A percentile compares a stretch with the other conserved stretches of the same genome.
phyloP scores from a whole-genome alignment of 352 stramenopile species.

The Globisporangium takayamanum region DNA sequence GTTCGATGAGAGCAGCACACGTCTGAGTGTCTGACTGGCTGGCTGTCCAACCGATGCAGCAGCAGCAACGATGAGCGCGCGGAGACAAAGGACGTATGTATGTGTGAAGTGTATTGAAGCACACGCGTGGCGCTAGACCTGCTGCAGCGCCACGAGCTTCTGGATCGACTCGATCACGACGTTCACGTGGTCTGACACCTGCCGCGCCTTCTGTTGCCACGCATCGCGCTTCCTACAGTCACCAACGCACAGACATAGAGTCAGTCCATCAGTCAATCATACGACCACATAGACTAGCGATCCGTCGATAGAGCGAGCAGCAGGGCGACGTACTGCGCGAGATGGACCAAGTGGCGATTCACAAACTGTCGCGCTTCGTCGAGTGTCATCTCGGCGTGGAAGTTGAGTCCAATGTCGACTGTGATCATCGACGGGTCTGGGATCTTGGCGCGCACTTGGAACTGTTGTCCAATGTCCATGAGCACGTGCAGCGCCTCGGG shows the following conservation, averaged over 20 bases:
- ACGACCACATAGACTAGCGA: not conserved
- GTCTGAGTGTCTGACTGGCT: too few relatives aligned
- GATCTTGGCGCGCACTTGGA: conserved; percentile 70
- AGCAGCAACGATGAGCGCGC: too few relatives aligned
- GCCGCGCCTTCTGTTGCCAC: conserved; percentile 63
- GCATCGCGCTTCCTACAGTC: conserved; percentile 42
- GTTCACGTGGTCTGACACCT: conserved; percentile 70
- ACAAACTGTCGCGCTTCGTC: conserved; percentile 54
- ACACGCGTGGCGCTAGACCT: conserved; percentile 5
- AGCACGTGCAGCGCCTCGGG: conserved; percentile 28
- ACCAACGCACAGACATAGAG: not conserved
- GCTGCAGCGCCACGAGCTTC: conserved; percentile 61
- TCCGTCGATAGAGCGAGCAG: not conserved
- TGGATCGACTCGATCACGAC: conserved; percentile 71
- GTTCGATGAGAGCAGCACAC: too few relatives aligned
- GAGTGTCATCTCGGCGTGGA: conserved; percentile 76
- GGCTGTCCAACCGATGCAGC: too few relatives aligned
- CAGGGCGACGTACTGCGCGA: conserved; percentile 31
- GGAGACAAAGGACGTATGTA: not conserved
- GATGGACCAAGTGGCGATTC: conserved; percentile 36
- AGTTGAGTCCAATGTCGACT: conserved; percentile 66
- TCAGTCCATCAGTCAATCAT: not conserved
- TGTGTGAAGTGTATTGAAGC: too few relatives aligned
- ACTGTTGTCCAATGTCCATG: conserved; percentile 65
- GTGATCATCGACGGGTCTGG: conserved; percentile 46